Conservation (phyloP, 208 protist species). For the Jaenimonas drosophilae region DNA sequence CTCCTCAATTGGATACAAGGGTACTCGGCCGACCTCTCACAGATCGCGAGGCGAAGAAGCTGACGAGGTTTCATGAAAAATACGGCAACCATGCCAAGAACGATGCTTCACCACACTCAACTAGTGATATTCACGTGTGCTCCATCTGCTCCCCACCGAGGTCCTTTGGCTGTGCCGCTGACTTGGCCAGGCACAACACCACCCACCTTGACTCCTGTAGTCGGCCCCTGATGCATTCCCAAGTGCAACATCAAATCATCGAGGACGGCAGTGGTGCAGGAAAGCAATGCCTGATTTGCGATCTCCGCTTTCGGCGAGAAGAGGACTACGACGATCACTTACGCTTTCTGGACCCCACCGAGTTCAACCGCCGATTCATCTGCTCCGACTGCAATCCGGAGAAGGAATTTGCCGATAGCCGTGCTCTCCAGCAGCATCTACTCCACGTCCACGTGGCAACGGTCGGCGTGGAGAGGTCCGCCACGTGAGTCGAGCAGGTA, state of each 20-base stretch:
- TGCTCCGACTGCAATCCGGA: too few species aligned
- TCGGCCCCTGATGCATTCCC: neutral
- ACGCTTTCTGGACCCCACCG: slow-evolving; percentile 20
- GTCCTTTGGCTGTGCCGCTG: too few species aligned
- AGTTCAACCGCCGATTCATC: too few species aligned
- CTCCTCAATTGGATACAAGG: slow-evolving; percentile 20
- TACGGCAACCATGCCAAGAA: slow-evolving; percentile 6
- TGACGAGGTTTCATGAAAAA: slow-evolving; percentile 20
- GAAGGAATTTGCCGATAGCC: slow-evolving; percentile 2
- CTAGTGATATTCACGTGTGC: too few species aligned
- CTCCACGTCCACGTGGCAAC: too few species aligned
- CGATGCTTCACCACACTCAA: neutral
- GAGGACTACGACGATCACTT: slow-evolving; percentile 26
- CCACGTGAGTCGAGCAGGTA: too few species aligned
- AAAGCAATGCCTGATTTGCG: slow-evolving; percentile 19
- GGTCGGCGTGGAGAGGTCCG: too few species aligned
- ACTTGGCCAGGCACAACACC: too few species aligned
- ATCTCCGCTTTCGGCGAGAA: slow-evolving; percentile 12
- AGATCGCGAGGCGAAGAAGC: slow-evolving; percentile 21
- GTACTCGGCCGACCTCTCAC: slow-evolving; percentile 27
- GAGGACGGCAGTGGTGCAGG: neutral
- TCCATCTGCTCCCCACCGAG: too few species aligned
- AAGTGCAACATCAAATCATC: neutral
- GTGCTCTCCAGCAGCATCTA: too few species aligned
- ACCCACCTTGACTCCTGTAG: too few species aligned